Conservation (phyloP, 1,284 basidiomycete species). For the Paramarasmius palmivorus region DNA sequence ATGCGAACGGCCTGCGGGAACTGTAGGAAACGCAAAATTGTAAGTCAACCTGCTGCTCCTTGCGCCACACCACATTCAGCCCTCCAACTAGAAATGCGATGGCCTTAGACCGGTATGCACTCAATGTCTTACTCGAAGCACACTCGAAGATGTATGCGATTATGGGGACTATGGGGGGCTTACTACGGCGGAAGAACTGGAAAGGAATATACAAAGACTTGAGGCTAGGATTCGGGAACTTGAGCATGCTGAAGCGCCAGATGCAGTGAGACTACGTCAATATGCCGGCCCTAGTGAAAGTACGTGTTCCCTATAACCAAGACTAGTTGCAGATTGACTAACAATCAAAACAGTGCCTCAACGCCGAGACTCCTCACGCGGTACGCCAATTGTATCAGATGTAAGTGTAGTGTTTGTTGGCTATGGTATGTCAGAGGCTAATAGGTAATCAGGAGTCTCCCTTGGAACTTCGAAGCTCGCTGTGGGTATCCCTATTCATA, state of each 20-base stretch:
- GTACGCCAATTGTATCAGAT: no score
- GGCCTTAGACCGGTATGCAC: slow-evolving; percentile 36
- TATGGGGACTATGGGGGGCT: slow-evolving; percentile 32
- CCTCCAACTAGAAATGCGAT: slow-evolving; percentile 36
- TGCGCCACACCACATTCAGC: not conserved
- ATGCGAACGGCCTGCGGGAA: slow-evolving; percentile 10
- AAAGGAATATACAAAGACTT: slow-evolving; percentile 36
- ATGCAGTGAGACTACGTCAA: slow-evolving; percentile 14
- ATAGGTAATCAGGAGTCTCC: no score
- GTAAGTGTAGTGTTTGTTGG: no score
- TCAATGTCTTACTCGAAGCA: slow-evolving; percentile 33
- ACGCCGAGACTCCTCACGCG: no score
- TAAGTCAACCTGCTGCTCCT: slow-evolving; percentile 11
- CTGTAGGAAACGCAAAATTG: slow-evolving; percentile 35
- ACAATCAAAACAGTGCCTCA: no score
- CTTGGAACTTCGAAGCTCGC: not conserved
- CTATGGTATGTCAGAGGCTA: no score
- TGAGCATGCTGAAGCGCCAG: slow-evolving; percentile 23
- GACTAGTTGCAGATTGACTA: no score
- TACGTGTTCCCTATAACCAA: no score
- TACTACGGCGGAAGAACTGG: slow-evolving; percentile 36
- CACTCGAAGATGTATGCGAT: slow-evolving; percentile 37
- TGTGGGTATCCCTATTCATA: not conserved
- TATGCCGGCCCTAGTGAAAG: no score
- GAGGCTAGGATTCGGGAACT: slow-evolving; percentile 36